Evolutionary conservation across 495 filamentous ascomycete genomes (phyloP), one percentile per base, ranked within the genome.

Genomic region (Tuber indicum): DNA sequence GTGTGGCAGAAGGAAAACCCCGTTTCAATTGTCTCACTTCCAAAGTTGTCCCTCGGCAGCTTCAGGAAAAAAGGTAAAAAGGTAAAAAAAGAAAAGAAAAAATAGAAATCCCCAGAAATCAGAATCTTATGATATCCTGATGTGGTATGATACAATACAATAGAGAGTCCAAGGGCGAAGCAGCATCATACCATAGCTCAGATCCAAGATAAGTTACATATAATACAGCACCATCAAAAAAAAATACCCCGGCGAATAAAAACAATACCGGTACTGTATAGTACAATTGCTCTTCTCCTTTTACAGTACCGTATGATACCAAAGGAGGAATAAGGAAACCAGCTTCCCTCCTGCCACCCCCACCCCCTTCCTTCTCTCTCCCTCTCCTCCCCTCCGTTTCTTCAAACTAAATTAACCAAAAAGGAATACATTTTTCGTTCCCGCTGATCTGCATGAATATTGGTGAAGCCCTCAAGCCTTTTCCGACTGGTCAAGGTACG

Each of bases 11-110:
- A 66, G 58, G 26, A 66, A 66, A 36, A 36, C 12, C 14, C 58
- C 58, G 58, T 66, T 66, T 62, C 23, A 66, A 66, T 66, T 66
- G 58, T 66, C 58, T 66, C 58, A 26, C 58, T 4, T 36, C 52
- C 9, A 32, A 14, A 26, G 52, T 4, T 66, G 32, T 66, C 58
- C 58, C 58, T 36, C 26, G 47, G 47, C 47, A 66, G n/a, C 52
- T 32, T 12, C 23, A 62, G n/a, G n/a, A 58, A 26, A 62, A 26
- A 26, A 12, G 1, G 14, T 46, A 14, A 46, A 42, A 42, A 42
- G 26, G 23, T 8, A 58, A 26, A 58, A 32, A 32, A 14, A n/a
- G n/a, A 58, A 8, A 19, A 49, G 21, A 10, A 58, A 26, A 0
- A 58, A 4, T 7, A 66, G 14, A 66, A 36, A 36, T 36, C 58